phyloP scores from a whole-genome alignment of 2,329 filamentous ascomycete species.

The Cladophialophora immunda region DNA sequence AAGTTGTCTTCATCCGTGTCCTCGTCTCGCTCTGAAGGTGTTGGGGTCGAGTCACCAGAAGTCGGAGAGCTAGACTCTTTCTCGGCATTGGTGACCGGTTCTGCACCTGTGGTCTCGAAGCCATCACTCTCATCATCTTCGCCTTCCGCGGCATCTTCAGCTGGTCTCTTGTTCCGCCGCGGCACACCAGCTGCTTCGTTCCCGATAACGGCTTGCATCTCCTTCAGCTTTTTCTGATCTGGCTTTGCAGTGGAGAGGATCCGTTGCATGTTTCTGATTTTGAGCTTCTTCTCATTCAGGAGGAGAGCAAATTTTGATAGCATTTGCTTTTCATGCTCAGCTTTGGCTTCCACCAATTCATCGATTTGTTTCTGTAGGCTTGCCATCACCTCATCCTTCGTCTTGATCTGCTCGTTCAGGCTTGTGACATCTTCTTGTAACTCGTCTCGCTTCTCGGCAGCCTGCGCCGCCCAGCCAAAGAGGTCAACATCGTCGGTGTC shows the following conservation, averaged over 20 bases:
- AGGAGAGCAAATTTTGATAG: slow-evolving; percentile 66
- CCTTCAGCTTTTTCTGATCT: slow-evolving; percentile 47
- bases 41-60: slow-evolving; percentile 23
- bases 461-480: slow-evolving; percentile 64
- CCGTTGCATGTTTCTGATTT: slow-evolving; percentile 69
- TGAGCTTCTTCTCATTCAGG: slow-evolving; percentile 71
- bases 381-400: slow-evolving; percentile 60
- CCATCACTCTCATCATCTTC: slow-evolving; percentile 38
- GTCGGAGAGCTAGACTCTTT: slow-evolving; percentile 18
- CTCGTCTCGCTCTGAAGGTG: slow-evolving; percentile 19
- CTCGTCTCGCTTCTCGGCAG: slow-evolving; percentile 53
- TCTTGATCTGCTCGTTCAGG: slow-evolving; percentile 51
- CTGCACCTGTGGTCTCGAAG: slow-evolving; percentile 36
- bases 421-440: slow-evolving; percentile 54
- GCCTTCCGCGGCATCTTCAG: slow-evolving; percentile 26
- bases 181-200: slow-evolving; percentile 41
- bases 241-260: slow-evolving; percentile 61
- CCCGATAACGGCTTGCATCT: slow-evolving; percentile 43
- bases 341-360: slow-evolving; percentile 65
- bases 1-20: slow-evolving; percentile 33
- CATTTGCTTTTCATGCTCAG: slow-evolving; percentile 64
- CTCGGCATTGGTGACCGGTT: slow-evolving; percentile 17
- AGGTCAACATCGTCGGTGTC: slow-evolving; percentile 64
- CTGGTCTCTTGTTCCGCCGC: slow-evolving; percentile 30
- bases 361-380: slow-evolving; percentile 64